Conservation (phyloP, 225 moss, liverwort and hornwort genomes). For the Sphagnum tenellum region DNA sequence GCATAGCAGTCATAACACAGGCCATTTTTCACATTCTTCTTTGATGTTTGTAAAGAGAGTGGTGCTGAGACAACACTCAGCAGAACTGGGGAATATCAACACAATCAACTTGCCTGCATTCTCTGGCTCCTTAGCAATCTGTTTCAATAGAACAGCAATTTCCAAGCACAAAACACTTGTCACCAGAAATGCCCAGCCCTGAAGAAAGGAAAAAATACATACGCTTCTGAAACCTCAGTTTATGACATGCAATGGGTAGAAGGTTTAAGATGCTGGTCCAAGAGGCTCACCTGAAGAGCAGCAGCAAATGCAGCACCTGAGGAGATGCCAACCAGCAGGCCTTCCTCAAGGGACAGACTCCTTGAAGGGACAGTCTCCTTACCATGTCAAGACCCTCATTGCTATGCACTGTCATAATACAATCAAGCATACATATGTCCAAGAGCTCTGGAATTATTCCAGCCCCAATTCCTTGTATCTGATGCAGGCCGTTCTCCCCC, state of each 20-base stretch:
- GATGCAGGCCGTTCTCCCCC: constrained; percentile 57
- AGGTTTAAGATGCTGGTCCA: no score
- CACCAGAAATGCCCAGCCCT: background rate
- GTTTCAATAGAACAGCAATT: constrained; percentile 2
- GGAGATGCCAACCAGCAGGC: constrained; percentile 72
- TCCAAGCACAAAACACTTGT: background rate
- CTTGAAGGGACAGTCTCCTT: no score
- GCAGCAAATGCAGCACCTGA: constrained; percentile 58
- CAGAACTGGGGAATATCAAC: constrained; percentile 59
- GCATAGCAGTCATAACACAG: no score
- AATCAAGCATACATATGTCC: constrained; percentile 55
- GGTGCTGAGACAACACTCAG: constrained; percentile 71
- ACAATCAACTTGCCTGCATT: constrained; percentile 74
- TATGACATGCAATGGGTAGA: background rate
- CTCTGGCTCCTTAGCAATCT: constrained; percentile 67
- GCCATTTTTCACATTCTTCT: constrained; percentile 32
- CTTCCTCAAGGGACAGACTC: constrained; percentile 65
- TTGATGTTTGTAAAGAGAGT: constrained; percentile 41
- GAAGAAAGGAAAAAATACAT: background rate
- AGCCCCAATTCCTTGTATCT: constrained; percentile 81
- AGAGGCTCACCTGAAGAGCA: constrained; percentile 47
- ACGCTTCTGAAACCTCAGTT: background rate
- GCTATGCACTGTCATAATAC: constrained; percentile 56
- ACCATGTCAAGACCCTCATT: constrained; percentile 45
- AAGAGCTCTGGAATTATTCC: constrained; percentile 62